A percentile compares a stretch with the other conserved stretches of the same genome.
These are phyloP conservation scores for Eudorina sp. DNA, from an alignment of 139 green algal species.

Conservation along the genomic window DNA sequence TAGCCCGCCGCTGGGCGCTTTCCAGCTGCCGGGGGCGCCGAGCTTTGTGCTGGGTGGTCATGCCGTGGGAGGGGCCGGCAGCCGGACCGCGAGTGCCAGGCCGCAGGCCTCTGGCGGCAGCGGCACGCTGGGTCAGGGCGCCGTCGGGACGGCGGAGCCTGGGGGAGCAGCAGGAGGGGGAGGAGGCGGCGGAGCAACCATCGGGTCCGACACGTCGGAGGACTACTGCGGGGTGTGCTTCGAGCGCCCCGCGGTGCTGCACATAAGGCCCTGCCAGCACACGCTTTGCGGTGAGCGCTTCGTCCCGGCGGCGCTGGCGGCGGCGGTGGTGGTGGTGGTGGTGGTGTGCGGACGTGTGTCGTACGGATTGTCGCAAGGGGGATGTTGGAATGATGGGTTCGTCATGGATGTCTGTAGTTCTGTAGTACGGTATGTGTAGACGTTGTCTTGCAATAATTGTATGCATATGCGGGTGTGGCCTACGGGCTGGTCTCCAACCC, in stretches of 20 bases:
- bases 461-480: too few relatives aligned
- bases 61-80: background rate
- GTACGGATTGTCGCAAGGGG: too few relatives aligned
- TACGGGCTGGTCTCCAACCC: too few relatives aligned
- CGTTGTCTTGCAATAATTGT: too few relatives aligned
- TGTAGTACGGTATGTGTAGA: too few relatives aligned
- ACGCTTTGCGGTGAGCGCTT: slow-evolving; percentile 20
- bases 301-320: background rate
- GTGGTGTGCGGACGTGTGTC: too few relatives aligned
- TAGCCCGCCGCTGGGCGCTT: background rate
- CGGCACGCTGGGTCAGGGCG: too few relatives aligned
- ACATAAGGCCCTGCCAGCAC: slow-evolving; percentile 13
- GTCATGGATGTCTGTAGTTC: too few relatives aligned
- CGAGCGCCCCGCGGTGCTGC: slow-evolving; percentile 1
- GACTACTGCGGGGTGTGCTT: slow-evolving; percentile 37
- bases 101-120: background rate
- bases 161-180: background rate
- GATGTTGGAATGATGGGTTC: too few relatives aligned
- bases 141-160: background rate
- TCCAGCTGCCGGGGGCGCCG: background rate
- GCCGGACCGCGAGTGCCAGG: background rate
- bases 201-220: slow-evolving; percentile 24
- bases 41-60: background rate
- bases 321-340: background rate
- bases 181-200: background rate